Evolutionary conservation across 2,329 filamentous ascomycete genomes (phyloP), one percentile per base, ranked within the genome.

Genomic region (Macroventuria anomochaeta): DNA sequence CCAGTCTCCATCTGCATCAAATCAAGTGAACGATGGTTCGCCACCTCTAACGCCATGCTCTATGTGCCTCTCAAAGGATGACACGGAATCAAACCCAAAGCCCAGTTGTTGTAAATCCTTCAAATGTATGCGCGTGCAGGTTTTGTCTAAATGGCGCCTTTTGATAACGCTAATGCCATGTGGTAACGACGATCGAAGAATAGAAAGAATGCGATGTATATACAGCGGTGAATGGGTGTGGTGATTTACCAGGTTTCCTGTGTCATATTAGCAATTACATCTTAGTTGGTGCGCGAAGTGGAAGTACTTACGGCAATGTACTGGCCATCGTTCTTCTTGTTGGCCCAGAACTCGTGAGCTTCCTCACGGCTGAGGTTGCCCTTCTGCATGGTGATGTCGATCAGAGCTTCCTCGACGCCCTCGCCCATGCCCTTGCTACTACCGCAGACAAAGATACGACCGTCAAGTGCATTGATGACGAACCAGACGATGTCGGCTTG

Each of bases 401-500:
- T 81, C 12, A 99, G 81, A 0, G 93, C 90, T 39, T 87, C 83
- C 73, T 97, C 90, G 3, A 99, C 95, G 37, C 95, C 95, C 75
- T 97, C 95, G 55, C 95, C 95, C 95, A 99, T 99, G 51, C 95
- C 95, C 79, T 91, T 92, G 69, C 87, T 92, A 76, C 90, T 96
- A 42, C 95, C 95, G 74, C 95, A 99, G 53, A 99, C 95, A 72
- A 99, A 99, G 46, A 97, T 87, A 46, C 95, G 87, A 1, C 95
- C 95, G 68, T 99, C 95, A n/a, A 97, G 82, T 2, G 92, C 87
- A 74, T 97, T 97, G 80, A 96, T 90, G 60, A 97, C 92, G 74
- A 91, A 96, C 95, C 95, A 99, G 13, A 97, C 93, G n/a, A 97
- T 83, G 70, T 97, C 95, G 1, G 93, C 91, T 74, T 97, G 95